Conservation (phyloP, 176 grass and related monocot species). For the Coix lacrymajobi region DNA sequence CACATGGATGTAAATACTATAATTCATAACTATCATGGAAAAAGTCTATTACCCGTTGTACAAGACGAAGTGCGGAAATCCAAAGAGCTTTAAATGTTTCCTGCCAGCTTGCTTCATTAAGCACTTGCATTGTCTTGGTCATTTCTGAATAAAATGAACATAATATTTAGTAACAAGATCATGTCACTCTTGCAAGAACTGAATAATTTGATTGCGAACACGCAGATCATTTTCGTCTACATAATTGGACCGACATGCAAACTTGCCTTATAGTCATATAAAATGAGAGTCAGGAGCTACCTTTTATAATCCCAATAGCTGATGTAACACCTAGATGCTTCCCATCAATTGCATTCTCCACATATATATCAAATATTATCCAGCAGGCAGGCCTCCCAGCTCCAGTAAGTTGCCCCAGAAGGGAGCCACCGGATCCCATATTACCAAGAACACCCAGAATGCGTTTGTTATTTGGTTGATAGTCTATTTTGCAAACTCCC, state of each 20-base stretch:
- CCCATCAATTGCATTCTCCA: constrained; percentile 77
- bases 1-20: constrained; percentile 12
- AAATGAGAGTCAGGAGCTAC: constrained; percentile 7
- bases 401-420: constrained; percentile 48
- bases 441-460: constrained; percentile 53
- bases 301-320: constrained; percentile 54
- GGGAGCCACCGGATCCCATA: constrained; percentile 33
- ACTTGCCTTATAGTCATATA: neutral
- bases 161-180: neutral
- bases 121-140: constrained; percentile 71
- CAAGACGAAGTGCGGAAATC: constrained; percentile 86
- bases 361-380: constrained; percentile 71
- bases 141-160: constrained; percentile 52
- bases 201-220: neutral
- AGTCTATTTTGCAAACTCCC: constrained; percentile 41
- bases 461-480: constrained; percentile 52
- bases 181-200: neutral
- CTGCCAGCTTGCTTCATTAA: constrained; percentile 94
- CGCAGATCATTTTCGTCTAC: neutral
- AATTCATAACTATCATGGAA: constrained; percentile 9
- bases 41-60: constrained; percentile 68
- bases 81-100: constrained; percentile 98
- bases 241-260: neutral
- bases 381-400: constrained; percentile 63
- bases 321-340: constrained; percentile 58